Base-by-base conservation (phyloP, 2,329 filamentous ascomycete genomes). In the Zymoseptoria ardabiliae region DNA sequence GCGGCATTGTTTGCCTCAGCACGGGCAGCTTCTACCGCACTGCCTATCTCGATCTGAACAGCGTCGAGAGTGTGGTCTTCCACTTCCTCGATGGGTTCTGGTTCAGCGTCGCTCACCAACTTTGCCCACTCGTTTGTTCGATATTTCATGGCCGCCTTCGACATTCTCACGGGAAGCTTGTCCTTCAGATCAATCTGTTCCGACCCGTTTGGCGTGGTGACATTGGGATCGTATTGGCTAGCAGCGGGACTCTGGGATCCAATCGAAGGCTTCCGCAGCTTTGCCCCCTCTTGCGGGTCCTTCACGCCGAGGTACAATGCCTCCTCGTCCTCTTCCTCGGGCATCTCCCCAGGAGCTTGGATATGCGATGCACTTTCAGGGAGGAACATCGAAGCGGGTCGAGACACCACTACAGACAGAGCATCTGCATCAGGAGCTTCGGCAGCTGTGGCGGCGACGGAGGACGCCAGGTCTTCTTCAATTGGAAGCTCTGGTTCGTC, bases 111-210 rank as follows among this genome's bases (percentile, higher is more conserved):
- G 63, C 86, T 85, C 10, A 96, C 79, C 72, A 96, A 91, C 72
- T 96, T 97, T 0, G 91, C 91, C 93, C 93, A 97, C 75, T 97
- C 93, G 65, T 96, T 96, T 1, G 91, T 97, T 59, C 93, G 85
- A 70, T 94, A 96, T 0, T 88, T 89, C 71, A 90, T 78, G 1
- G 91, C 88, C 8, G 96, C 83, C 61, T 84, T 87, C 1, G 91
- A 94, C 35, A 91, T 74, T 11, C 85, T 84, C n/a, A 80, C 77
- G 0, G 90, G 89, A 9, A 96, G 80, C 10, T 80, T 80, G 3
- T 85, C 84, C 63, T 80, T 85, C 60, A 88, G 55, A 9, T 61
- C 57, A 2, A 55, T 54, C 28, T 57, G 57, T 7, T 25, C 51
- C 20, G 22, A 22, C 8, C 22, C 20, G 13, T 19, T 11, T 53